Evolutionary conservation across 805 yeast genomes (phyloP).

Genomic region (Pichia occidentalis): DNA sequence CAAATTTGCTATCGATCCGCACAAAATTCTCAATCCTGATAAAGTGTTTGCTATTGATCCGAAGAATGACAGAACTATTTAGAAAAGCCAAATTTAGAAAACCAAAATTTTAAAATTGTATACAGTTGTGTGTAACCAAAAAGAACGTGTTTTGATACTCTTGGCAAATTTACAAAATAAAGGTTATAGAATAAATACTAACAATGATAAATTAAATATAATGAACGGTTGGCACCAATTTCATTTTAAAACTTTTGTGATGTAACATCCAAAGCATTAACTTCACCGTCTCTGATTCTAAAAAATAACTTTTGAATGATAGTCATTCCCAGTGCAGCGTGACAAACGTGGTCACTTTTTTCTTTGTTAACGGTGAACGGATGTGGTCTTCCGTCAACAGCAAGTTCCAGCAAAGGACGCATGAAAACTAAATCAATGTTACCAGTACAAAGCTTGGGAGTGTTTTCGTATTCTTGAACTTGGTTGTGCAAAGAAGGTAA

Average conservation of each 20-base stretch:
- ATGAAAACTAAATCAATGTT: slow-evolving; percentile 12
- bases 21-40: slow-evolving; percentile 71
- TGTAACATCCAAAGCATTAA: no score
- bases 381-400: slow-evolving; percentile 15
- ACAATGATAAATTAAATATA: no score
- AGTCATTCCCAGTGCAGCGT: slow-evolving; percentile 10
- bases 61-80: slow-evolving; percentile 26
- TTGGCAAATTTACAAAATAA: no score
- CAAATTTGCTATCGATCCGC: slow-evolving; percentile 71
- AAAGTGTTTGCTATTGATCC: slow-evolving; percentile 69
- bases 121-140: no score
- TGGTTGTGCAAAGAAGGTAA: slow-evolving; percentile 40
- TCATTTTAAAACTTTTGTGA: no score
- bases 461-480: slow-evolving; percentile 18
- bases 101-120: no score
- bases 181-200: no score
- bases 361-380: slow-evolving; percentile 14
- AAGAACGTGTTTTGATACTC: no score
- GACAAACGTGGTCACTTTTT: slow-evolving; percentile 14
- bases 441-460: not conserved
- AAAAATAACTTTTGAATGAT: slow-evolving; percentile 12
- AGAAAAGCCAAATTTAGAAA: not conserved
- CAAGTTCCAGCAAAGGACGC: slow-evolving; percentile 12
- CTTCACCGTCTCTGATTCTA: slow-evolving; percentile 15
- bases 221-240: no score